A percentile compares a stretch with the other conserved stretches of the same genome.
phyloP scores from a whole-genome alignment of 2,329 filamentous ascomycete species.

The Graphilbum fragrans region DNA sequence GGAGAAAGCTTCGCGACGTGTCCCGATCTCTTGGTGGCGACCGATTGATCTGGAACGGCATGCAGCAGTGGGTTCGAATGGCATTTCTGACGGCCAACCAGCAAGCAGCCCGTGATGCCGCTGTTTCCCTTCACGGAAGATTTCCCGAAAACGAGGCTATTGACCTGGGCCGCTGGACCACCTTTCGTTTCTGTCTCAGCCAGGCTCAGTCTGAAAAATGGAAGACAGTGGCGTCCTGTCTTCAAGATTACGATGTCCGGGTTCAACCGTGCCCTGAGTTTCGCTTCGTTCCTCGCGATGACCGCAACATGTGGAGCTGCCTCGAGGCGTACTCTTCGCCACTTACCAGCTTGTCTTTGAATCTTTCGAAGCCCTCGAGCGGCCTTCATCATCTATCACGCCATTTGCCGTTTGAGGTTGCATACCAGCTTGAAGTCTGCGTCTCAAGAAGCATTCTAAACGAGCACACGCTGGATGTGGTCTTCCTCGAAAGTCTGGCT shows the following conservation, averaged over 20 bases:
- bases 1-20: constrained; percentile 22
- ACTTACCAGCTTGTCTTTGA: not conserved
- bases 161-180: constrained; percentile 45
- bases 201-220: constrained; percentile 15
- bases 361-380: not conserved
- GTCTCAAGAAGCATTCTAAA: constrained; percentile 68
- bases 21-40: constrained; percentile 20
- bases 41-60: constrained; percentile 23
- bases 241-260: constrained; percentile 62
- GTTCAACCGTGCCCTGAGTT: constrained; percentile 5
- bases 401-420: constrained; percentile 53
- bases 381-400: constrained; percentile 9
- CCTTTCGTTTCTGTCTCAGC: constrained; percentile 34
- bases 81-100: constrained; percentile 29
- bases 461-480: constrained; percentile 57
- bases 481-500: constrained; percentile 54
- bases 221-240: constrained; percentile 32
- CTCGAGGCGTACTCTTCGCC: not conserved
- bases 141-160: constrained; percentile 25
- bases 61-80: constrained; percentile 35
- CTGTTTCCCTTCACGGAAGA: constrained; percentile 21
- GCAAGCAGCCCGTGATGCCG: constrained; percentile 18
- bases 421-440: constrained; percentile 89
- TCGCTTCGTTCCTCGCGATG: constrained; percentile 8
- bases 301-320: constrained; percentile 12